Evolutionary conservation across 2,329 filamentous ascomycete genomes (phyloP).

Genomic region (Aureobasidium sp.): DNA sequence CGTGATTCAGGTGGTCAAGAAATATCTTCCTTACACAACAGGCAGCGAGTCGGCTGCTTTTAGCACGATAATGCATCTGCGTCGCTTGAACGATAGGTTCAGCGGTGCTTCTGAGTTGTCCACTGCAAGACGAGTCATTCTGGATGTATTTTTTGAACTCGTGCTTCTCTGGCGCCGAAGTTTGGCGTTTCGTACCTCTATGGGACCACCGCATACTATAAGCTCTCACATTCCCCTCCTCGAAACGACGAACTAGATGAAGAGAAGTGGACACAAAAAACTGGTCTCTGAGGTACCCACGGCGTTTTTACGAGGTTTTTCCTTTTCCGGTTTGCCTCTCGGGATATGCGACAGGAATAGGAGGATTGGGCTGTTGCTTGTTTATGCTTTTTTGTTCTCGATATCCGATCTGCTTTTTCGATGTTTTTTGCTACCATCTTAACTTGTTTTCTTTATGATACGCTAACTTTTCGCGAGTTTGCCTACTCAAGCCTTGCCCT

Average conservation of each 20-base stretch:
- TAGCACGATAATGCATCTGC: neutral
- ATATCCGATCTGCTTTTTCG: neutral
- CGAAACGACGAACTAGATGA: neutral
- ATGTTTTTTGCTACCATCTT: neutral
- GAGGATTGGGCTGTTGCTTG: neutral
- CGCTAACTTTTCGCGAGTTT: too few relatives aligned
- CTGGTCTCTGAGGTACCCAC: neutral
- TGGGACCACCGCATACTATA: neutral
- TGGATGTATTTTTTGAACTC: neutral
- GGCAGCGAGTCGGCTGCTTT: neutral
- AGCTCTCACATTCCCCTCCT: neutral
- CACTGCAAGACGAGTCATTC: neutral
- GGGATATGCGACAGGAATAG: neutral
- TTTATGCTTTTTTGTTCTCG: neutral
- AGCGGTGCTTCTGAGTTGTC: neutral
- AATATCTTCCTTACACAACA: neutral
- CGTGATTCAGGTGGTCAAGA: neutral
- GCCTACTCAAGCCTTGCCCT: too few relatives aligned
- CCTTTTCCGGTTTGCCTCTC: neutral
- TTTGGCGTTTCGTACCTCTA: too few relatives aligned
- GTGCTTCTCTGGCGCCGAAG: neutral
- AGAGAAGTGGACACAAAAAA: neutral
- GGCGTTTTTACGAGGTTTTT: neutral
- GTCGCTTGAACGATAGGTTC: neutral
- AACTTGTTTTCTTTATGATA: too few relatives aligned